Evolutionary conservation across 495 filamentous ascomycete genomes (phyloP), one percentile per base, ranked within the genome.

Genomic region (Pyronema omphalodes): DNA sequence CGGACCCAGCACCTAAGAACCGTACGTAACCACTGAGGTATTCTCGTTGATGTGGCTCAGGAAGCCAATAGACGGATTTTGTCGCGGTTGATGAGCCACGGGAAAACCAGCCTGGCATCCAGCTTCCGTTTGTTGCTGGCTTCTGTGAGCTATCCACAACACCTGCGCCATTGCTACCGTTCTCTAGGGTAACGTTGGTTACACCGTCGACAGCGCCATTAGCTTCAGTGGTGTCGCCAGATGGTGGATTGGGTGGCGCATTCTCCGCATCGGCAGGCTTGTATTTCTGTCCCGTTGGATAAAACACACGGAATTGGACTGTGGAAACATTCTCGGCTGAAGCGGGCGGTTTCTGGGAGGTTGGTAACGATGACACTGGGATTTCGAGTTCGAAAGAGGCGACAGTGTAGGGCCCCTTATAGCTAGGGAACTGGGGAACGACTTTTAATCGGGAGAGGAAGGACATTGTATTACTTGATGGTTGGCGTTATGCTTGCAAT

Each of bases 381-480:
- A 88, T 74, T 67, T 89, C 84, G 53, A 86, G 68, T 57, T 88
- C 84, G 45, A 80, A 67, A 3, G 81, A 79, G 53, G 85, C 85
- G 40, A 88, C 84, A 46, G 74, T 71, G 67, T 84, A 80, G 0
- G 80, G 81, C 0, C 85, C 84, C 0, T 79, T 74, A 60, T 84
- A 86, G 0, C 72, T 65, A 3, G 81, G 78, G 55, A 89, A 86
- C 3, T 69, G 58, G 3, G 82, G 83, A 11, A 82, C 53, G 3
- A 63, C 7, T 11, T 58, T 63, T 52, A 63, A 46, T 18, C 54
- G 60, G 15, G 61, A 63, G 17, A 63, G 37, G 40, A 63, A 44
- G 9, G 61, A 55, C 61, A 63, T 63, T 35, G 17, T 19, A 12
- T 14, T 18, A 49, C 23, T 12, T 19, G 52, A 17, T 51, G 50